Evolutionary conservation across 2,329 filamentous ascomycete genomes (phyloP), one percentile per base, ranked within the genome.

Genomic region (Colletotrichum eleusines): DNA sequence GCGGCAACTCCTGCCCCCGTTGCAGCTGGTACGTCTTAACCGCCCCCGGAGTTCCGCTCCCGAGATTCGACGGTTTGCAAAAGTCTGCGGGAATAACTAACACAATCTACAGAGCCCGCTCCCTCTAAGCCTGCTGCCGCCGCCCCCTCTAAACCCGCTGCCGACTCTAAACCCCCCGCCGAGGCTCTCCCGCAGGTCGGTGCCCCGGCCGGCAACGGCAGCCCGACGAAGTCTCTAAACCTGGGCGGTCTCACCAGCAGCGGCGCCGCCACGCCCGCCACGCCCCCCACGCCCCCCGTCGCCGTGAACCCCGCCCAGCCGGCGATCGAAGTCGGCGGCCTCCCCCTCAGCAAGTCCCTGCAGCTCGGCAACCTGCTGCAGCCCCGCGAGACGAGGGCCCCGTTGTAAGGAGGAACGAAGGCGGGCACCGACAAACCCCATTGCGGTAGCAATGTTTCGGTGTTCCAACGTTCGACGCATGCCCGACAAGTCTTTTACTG

Each of bases 271-370:
- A 51, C 51, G 11, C 69, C 72, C 2, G 73, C 72, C 5, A 55
- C 71, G 16, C 44, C 54, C 14, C 42, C 63, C 48, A 66, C 70
- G 28, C 61, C 59, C 2, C 64, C 74, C 2, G 72, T 75, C 11
- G 74, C 75, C 2, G 76, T 75, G 3, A 67, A 67, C 57, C 58
- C 76, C 11, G 72, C 44, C n/a, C 66, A 54, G 9, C 69, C 73
- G 18, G 72, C 69, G 35, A 68, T 74, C 20, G 74, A 76, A 1
- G 80, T 85, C 67, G 78, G 85, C 40, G 82, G 81, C 11, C 67
- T 85, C 69, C 79, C 77, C 8, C 76, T 87, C 58, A 82, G 78
- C 74, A 86, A 81, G 67, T 76, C 79, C 55, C 76, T 87, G 51
- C 78, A 83, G 60, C 76, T 87, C 14, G 85, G 85, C 38, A 85